phyloP scores from a whole-genome alignment of 768 basidiomycete species.

The Russula sp. region DNA sequence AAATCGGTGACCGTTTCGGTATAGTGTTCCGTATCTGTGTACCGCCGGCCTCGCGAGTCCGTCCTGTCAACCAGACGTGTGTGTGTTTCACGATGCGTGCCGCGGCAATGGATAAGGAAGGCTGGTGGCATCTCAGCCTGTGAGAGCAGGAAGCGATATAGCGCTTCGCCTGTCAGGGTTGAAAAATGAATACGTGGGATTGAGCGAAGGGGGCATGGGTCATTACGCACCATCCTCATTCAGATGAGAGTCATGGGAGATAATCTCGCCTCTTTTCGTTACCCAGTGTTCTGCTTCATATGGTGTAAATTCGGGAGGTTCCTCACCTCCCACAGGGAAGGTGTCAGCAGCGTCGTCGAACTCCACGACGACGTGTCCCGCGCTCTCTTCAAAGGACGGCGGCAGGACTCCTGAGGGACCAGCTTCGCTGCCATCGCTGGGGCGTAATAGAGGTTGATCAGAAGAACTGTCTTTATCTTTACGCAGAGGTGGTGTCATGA shows the following conservation, averaged over 20 bases:
- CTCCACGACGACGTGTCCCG: constrained; percentile 22
- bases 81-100: constrained; percentile 49
- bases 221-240: constrained; percentile 49
- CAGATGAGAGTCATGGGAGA: constrained; percentile 65
- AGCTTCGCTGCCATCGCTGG: not conserved
- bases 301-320: constrained; percentile 51
- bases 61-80: constrained; percentile 39
- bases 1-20: constrained; percentile 59
- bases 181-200: not conserved
- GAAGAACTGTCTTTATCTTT: not conserved
- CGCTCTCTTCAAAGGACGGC: constrained; percentile 22
- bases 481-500: not conserved
- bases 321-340: constrained; percentile 31
- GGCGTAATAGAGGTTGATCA: not conserved
- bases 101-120: constrained; percentile 42
- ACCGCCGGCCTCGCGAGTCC: constrained; percentile 30
- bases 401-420: constrained; percentile 12
- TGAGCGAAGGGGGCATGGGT: not conserved
- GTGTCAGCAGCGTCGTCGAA: constrained; percentile 24
- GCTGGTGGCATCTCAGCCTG: constrained; percentile 42
- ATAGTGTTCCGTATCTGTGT: constrained; percentile 41
- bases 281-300: constrained; percentile 58
- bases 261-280: constrained; percentile 39
- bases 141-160: constrained; percentile 65
- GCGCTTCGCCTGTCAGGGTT: constrained; percentile 47